Evolutionary conservation across 257 asterid species (phyloP), one percentile per base, ranked within the genome.

Genomic region (Jaltomata sinuosa): DNA sequence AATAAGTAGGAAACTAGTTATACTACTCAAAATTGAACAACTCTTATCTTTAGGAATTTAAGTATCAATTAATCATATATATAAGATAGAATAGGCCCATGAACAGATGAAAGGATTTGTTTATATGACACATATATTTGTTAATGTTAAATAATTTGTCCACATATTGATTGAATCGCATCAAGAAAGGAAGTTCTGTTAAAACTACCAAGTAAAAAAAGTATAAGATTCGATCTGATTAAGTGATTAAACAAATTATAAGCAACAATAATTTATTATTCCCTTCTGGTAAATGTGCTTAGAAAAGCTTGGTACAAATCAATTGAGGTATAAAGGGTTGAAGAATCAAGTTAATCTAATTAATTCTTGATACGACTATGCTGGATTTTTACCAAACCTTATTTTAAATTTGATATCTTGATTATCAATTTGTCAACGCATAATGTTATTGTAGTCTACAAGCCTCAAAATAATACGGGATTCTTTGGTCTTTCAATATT

Each of bases 391-490:
- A 40, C 80, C 55, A 40, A 42, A 40, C 12, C 52, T 71, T 4
- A 71, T 16, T 67, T 67, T 32, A 32, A 36, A 32, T 32, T 18
- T 15, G 27, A 11, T 21, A 36, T 69, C 3, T 11, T 11, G 32
- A 11, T 69, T 69, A 69, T 21, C 22, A 5, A 29, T 18, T 78
- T 78, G 76, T 86, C 81, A 57, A 82, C 21, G 21, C 11, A 47
- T 76, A 36, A 15, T 29, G 16, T 79, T 42, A 47, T 69, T 79
- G 79, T 59, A 80, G 84, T 79, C 88, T 25, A 31, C 83, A 79
- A 84, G 74, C 74, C 40, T 53, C 3, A 49, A 61, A 57, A 25
- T 61, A 12, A 4, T 61, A 25, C 16, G 8, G 11, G 34, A 61
- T 59, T 27, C 1, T n/a, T 22, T 57, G 1, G 9, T n/a, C 6